Conservation (phyloP, 148 eudicot species). For the Cornus kousa region DNA sequence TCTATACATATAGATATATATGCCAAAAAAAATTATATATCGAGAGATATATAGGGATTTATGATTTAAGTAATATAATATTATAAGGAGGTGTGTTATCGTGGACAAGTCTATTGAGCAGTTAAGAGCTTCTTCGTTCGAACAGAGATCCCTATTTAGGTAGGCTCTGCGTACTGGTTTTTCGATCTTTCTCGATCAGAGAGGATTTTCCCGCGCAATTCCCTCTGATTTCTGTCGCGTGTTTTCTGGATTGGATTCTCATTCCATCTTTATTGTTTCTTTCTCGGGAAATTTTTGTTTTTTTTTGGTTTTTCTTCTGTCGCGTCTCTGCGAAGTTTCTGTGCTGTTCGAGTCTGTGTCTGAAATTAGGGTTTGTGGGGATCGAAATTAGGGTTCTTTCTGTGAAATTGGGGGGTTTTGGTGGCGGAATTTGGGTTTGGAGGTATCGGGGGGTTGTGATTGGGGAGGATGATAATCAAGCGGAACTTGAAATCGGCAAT, state of each 20-base stretch:
- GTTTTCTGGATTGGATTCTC: neutral
- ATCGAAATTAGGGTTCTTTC: conserved; percentile 20
- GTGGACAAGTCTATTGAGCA: conserved; percentile 6
- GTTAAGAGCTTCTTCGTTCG: conserved; percentile 15
- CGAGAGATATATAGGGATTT: neutral
- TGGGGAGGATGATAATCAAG: conserved; percentile 81
- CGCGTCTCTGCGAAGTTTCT: neutral
- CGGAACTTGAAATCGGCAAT: conserved; percentile 84
- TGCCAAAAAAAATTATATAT: neutral
- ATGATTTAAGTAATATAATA: too few relatives aligned
- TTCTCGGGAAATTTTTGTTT: neutral
- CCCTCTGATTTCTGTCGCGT: neutral
- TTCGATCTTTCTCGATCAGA: neutral
- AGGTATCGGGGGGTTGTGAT: neutral
- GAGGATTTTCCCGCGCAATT: conserved; percentile 8
- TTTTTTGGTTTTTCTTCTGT: neutral
- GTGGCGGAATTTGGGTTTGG: neutral
- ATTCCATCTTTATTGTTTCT: neutral
- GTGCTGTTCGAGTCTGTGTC: neutral
- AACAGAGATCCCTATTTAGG: conserved; percentile 12
- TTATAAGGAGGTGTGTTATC: neutral
- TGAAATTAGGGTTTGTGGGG: conserved; percentile 21
- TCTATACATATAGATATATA: conserved; percentile 3
- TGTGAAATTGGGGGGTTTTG: conserved; percentile 8
- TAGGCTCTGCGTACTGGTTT: neutral